Percentiles rank a stretch among this genome's conserved stretches.
phyloP scores from a whole-genome alignment of 2,329 filamentous ascomycete species.

The Berkeleyomyces basicola region DNA sequence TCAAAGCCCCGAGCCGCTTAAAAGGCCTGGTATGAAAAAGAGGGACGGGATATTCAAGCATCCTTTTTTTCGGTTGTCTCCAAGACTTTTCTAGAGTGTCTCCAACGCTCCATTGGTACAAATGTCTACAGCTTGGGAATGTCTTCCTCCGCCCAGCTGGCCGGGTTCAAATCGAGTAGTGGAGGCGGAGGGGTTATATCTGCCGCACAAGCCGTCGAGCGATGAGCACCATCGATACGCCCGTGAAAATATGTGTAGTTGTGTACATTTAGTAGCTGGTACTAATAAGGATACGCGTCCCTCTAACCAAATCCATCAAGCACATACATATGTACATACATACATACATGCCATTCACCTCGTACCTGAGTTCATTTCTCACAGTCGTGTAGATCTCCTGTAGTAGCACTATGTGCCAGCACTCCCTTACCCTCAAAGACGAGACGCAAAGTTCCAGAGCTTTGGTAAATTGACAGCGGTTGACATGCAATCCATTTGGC shows the following conservation, averaged over 20 bases:
- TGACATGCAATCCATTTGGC: neutral
- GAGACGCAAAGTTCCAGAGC: neutral
- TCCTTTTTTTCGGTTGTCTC: no score
- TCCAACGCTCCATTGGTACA: no score
- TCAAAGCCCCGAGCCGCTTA: no score
- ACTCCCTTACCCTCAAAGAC: neutral
- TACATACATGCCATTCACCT: neutral
- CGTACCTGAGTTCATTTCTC: neutral
- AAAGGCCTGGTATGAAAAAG: no score
- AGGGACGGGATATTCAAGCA: no score
- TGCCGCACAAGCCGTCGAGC: no score
- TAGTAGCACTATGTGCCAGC: neutral
- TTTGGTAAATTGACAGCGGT: neutral
- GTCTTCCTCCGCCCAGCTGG: neutral
- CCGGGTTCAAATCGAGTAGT: neutral
- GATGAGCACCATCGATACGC: no score
- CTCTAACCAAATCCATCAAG: neutral
- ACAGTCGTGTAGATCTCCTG: neutral
- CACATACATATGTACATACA: neutral
- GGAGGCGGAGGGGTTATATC: neutral
- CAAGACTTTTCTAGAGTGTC: no score
- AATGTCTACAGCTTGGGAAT: neutral
- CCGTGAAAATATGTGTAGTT: neutral
- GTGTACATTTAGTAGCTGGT: neutral
- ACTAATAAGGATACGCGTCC: neutral